phyloP scores from a whole-genome alignment of 345 rosid species.

The Ceriops decandra region DNA sequence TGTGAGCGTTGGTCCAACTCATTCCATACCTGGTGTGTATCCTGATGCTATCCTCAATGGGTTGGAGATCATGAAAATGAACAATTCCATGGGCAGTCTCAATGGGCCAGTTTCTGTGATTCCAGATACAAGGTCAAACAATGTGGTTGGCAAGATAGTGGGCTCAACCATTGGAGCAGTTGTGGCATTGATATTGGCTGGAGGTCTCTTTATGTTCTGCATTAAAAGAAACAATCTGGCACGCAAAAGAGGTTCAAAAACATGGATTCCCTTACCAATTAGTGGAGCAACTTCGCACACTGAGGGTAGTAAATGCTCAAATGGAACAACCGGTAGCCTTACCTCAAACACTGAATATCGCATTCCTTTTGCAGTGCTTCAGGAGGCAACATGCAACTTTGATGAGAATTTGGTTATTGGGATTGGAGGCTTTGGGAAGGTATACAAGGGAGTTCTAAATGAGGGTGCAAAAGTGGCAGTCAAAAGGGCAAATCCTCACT shows the following conservation, averaged over 20 bases:
- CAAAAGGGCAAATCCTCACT: conserved; percentile 67
- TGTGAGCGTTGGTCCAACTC: conserved; percentile 51
- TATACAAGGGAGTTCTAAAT: conserved; percentile 55
- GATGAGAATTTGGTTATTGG: conserved; percentile 66
- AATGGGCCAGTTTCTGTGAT: conserved; percentile 9
- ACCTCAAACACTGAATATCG: conserved; percentile 47
- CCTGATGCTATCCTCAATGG: conserved; percentile 69
- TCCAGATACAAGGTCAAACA: conserved; percentile 38
- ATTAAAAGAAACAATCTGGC: conserved; percentile 34
- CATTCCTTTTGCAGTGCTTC: conserved; percentile 49
- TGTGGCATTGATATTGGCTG: conserved; percentile 38
- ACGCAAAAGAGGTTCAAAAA: conserved; percentile 46
- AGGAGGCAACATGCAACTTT: conserved; percentile 67
- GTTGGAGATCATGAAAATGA: conserved; percentile 75
- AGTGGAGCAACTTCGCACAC: conserved; percentile 45
- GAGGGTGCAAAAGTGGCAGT: conserved; percentile 68
- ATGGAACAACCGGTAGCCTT: conserved; percentile 46
- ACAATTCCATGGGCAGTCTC: conserved; percentile 51
- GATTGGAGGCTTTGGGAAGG: conserved; percentile 80
- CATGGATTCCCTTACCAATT: conserved; percentile 58
- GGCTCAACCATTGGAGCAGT: conserved; percentile 40
- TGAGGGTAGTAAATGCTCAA: conserved; percentile 49
- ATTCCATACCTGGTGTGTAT: conserved; percentile 10
- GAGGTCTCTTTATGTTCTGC: conserved; percentile 34
- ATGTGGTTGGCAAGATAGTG: conserved; percentile 35